A percentile compares a stretch with the other conserved stretches of the same genome.
These are phyloP conservation scores for Botryotinia narcissicola DNA, from an alignment of 2,329 filamentous ascomycete species.

Conservation along the genomic window DNA sequence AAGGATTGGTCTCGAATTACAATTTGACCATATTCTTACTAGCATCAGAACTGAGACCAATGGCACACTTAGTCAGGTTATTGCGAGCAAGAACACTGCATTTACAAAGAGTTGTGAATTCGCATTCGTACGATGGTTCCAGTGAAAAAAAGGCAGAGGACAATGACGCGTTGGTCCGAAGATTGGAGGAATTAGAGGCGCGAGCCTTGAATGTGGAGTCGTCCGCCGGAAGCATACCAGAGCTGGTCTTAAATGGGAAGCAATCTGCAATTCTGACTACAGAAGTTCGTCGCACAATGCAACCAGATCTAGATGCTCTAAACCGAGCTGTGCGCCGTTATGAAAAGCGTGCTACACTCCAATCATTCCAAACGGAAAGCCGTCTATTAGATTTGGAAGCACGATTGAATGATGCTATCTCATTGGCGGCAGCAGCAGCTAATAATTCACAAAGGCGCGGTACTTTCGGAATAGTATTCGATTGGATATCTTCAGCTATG, in stretches of 20 bases:
- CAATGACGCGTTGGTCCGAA: slow-evolving; percentile 57
- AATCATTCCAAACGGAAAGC: slow-evolving; percentile 73
- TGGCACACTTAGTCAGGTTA: slow-evolving; percentile 78
- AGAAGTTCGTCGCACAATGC: slow-evolving; percentile 64
- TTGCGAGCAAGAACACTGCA: slow-evolving; percentile 76
- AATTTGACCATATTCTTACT: slow-evolving; percentile 89
- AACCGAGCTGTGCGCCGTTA: slow-evolving; percentile 87
- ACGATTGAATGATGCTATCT: slow-evolving; percentile 72
- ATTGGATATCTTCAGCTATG: slow-evolving; percentile 34
- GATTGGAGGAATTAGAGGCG: slow-evolving; percentile 68
- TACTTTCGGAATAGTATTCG: slow-evolving; percentile 30
- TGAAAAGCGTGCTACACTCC: slow-evolving; percentile 79
- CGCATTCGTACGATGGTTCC: slow-evolving; percentile 47
- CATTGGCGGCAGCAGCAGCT: slow-evolving; percentile 74
- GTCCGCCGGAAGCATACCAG: slow-evolving; percentile 28
- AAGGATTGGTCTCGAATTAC: slow-evolving; percentile 86
- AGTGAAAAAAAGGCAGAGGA: slow-evolving; percentile 37
- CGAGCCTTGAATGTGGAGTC: slow-evolving; percentile 46
- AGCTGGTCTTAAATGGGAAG: slow-evolving; percentile 41
- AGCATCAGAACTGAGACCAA: slow-evolving; percentile 79
- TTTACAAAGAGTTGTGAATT: slow-evolving; percentile 70
- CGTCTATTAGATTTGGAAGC: slow-evolving; percentile 70
- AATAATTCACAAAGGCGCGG: slow-evolving; percentile 36
- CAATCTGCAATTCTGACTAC: slow-evolving; percentile 44
- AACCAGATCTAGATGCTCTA: slow-evolving; percentile 82